phyloP scores from a whole-genome alignment of 805 yeast genomes.

The Ogataea degrootiae region DNA sequence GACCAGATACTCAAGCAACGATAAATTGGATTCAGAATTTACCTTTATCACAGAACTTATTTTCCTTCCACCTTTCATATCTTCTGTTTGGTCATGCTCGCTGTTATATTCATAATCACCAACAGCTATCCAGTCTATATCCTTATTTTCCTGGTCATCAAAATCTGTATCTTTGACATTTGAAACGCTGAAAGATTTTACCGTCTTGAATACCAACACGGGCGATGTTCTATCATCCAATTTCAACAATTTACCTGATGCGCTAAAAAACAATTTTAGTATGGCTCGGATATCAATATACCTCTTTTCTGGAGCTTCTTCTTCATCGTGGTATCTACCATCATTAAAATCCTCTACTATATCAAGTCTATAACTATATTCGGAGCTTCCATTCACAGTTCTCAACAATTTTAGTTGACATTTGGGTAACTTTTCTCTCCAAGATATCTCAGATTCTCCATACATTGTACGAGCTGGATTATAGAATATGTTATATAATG shows the following conservation, averaged over 20 bases:
- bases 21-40: constrained; percentile 28
- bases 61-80: constrained; percentile 22
- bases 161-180: constrained; percentile 8
- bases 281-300: constrained; percentile 37
- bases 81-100: constrained; percentile 25
- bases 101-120: constrained; percentile 36
- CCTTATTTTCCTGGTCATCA: neutral
- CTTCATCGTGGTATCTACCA: constrained; percentile 64
- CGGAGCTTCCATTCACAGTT: constrained; percentile 8
- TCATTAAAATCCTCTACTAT: constrained; percentile 62
- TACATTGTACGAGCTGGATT: constrained; percentile 37
- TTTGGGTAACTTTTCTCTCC: constrained; percentile 72
- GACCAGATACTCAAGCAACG: constrained; percentile 59
- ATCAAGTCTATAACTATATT: constrained; percentile 40
- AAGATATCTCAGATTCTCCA: constrained; percentile 41
- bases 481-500: constrained; percentile 59
- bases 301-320: constrained; percentile 36
- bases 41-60: constrained; percentile 6
- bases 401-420: constrained; percentile 42
- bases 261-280: constrained; percentile 57
- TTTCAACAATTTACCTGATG: constrained; percentile 60
- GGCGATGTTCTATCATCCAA: constrained; percentile 61
- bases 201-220: constrained; percentile 57
- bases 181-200: constrained; percentile 13
- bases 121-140: constrained; percentile 47